Evolutionary conservation across 805 yeast species (phyloP).

Genomic region (Priceomyces haplophilus): DNA sequence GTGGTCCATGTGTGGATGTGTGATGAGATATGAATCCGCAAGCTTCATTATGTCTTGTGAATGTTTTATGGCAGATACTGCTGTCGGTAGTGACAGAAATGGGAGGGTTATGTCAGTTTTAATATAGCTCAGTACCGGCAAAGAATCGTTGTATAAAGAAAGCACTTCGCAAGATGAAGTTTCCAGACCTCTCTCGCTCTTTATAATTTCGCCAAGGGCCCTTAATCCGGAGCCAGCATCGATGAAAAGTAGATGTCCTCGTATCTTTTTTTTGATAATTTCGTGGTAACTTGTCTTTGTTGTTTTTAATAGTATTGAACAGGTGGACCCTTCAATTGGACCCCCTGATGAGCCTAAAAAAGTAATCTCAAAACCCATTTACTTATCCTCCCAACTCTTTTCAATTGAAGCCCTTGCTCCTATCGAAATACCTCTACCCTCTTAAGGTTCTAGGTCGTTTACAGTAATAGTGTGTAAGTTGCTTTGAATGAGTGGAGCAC

Average conservation of each 20-base stretch:
- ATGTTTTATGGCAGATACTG: conserved; percentile 24
- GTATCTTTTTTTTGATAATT: conserved; percentile 21
- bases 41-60: conserved; percentile 31
- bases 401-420: background rate
- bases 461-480: too few species aligned
- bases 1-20: conserved; percentile 89
- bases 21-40: conserved; percentile 49
- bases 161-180: conserved; percentile 14
- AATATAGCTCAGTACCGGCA: conserved; percentile 21
- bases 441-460: too few species aligned
- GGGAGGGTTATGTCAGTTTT: conserved; percentile 22
- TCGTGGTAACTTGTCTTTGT: conserved; percentile 38
- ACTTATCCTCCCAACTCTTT: background rate
- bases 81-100: conserved; percentile 14
- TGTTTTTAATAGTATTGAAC: conserved; percentile 66
- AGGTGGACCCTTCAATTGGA: conserved; percentile 69
- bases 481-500: too few species aligned
- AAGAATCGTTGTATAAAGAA: conserved; percentile 31
- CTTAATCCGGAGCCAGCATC: conserved; percentile 81
- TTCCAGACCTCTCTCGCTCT: conserved; percentile 15
- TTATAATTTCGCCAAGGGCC: conserved; percentile 45
- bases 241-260: conserved; percentile 49
- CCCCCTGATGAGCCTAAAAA: conserved; percentile 84
- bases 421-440: too few species aligned
- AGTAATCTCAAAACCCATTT: conserved; percentile 53